A percentile compares a stretch with the other conserved stretches of the same genome.
Conservation (phyloP, 2,329 filamentous ascomycete genomes). For the Penicillium sp. region DNA sequence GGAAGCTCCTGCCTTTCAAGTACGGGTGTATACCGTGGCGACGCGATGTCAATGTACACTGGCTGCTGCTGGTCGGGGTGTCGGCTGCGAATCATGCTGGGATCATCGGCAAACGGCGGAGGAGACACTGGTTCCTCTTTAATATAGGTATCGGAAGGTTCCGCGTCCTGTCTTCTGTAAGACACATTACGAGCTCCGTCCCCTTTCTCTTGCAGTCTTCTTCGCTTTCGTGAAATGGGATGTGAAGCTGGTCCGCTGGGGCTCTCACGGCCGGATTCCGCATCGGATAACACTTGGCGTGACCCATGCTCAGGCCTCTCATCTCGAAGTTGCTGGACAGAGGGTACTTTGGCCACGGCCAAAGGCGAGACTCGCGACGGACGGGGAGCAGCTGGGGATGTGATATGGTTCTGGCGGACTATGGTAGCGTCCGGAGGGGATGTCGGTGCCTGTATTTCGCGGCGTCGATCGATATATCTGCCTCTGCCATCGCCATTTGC, state of each 20-base stretch:
- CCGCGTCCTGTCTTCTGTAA: slow-evolving; percentile 32
- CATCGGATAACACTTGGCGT: slow-evolving; percentile 25
- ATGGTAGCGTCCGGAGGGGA: slow-evolving; percentile 51
- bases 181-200: slow-evolving; percentile 31
- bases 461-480: slow-evolving; percentile 39
- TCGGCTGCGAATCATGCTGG: slow-evolving; percentile 34
- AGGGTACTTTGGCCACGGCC: slow-evolving; percentile 49
- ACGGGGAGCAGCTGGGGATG: slow-evolving; percentile 68
- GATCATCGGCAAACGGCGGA: slow-evolving; percentile 49
- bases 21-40: slow-evolving; percentile 38
- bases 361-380: slow-evolving; percentile 64
- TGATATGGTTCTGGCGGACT: slow-evolving; percentile 68
- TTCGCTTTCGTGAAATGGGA: slow-evolving; percentile 50
- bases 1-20: slow-evolving; percentile 33
- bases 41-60: slow-evolving; percentile 47
- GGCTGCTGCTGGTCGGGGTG: slow-evolving; percentile 38
- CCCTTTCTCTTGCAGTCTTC: slow-evolving; percentile 43
- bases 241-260: slow-evolving; percentile 41
- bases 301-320: slow-evolving; percentile 37
- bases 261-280: slow-evolving; percentile 41
- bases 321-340: slow-evolving; percentile 54
- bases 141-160: slow-evolving; percentile 50
- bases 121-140: slow-evolving; percentile 62
- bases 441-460: slow-evolving; percentile 37
- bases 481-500: slow-evolving; percentile 33